A percentile compares a stretch with the other conserved stretches of the same genome.
phyloP scores from a whole-genome alignment of 176 grass and related monocot genomes.

The Lolium rigidum region DNA sequence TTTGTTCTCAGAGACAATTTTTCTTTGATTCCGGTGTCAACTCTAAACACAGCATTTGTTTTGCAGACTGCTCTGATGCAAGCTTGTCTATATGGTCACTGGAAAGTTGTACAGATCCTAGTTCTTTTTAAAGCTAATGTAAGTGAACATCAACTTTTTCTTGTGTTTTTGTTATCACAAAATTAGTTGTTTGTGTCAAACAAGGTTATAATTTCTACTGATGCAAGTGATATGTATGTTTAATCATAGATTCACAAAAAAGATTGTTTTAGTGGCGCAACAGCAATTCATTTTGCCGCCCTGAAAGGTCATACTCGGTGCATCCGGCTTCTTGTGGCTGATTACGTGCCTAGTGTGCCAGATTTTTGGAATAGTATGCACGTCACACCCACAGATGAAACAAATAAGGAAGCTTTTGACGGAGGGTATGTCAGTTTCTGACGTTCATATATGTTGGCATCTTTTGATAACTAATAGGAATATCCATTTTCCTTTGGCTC shows the following conservation, averaged over 20 bases:
- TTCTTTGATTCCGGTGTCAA: slow-evolving; percentile 13
- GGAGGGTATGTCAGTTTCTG: slow-evolving; percentile 75
- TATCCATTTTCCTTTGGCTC: slow-evolving; percentile 40
- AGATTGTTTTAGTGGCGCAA: slow-evolving; percentile 88
- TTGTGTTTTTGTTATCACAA: neutral
- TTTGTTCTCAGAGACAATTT: neutral
- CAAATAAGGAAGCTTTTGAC: slow-evolving; percentile 56
- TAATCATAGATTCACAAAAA: slow-evolving; percentile 80
- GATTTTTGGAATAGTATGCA: slow-evolving; percentile 82
- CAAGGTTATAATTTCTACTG: neutral
- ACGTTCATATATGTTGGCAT: slow-evolving; percentile 40
- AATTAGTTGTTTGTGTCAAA: neutral
- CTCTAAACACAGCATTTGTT: slow-evolving; percentile 20
- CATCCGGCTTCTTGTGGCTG: slow-evolving; percentile 81
- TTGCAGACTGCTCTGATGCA: slow-evolving; percentile 94
- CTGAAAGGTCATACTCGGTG: slow-evolving; percentile 87
- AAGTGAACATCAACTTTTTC: slow-evolving; percentile 44
- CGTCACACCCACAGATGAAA: slow-evolving; percentile 54
- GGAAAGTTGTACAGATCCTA: slow-evolving; percentile 98
- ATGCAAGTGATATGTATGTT: slow-evolving; percentile 44
- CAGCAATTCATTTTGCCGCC: slow-evolving; percentile 93
- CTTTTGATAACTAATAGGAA: slow-evolving; percentile 41
- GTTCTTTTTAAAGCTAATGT: slow-evolving; percentile 99
- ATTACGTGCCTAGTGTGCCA: slow-evolving; percentile 81
- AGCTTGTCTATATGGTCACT: slow-evolving; percentile 92